phyloP scores from a whole-genome alignment of 1,284 basidiomycete genomes.

The Tilletia horrida region DNA sequence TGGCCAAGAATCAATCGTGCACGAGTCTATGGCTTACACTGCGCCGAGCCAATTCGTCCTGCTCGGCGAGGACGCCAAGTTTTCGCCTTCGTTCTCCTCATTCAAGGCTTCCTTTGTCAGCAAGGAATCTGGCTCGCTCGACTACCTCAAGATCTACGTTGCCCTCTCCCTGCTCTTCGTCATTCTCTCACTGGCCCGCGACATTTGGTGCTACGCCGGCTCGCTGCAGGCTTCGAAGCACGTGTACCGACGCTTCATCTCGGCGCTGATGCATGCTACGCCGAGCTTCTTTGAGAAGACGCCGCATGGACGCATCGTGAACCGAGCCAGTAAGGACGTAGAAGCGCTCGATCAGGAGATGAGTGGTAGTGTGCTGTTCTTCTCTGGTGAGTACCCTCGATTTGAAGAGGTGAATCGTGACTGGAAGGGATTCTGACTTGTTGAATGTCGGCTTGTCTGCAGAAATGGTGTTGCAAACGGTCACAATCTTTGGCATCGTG shows the following conservation, averaged over 20 bases:
- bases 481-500: constrained; percentile 44
- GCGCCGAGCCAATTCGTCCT: neutral
- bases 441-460: neutral
- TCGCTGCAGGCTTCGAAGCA: constrained; percentile 43
- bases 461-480: constrained; percentile 32
- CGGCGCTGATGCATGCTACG: constrained; percentile 77
- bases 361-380: constrained; percentile 29
- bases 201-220: constrained; percentile 39
- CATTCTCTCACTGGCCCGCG: constrained; percentile 37
- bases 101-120: constrained; percentile 29
- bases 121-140: constrained; percentile 30
- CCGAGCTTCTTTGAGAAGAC: constrained; percentile 53
- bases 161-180: constrained; percentile 41
- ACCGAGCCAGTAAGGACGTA: constrained; percentile 52
- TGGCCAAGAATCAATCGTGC: neutral
- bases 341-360: constrained; percentile 55
- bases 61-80: neutral
- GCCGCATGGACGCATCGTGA: constrained; percentile 53
- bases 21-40: neutral
- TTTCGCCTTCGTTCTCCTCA: constrained; percentile 25
- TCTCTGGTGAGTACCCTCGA: constrained; percentile 15
- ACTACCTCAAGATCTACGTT: constrained; percentile 47
- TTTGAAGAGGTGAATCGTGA: too few species aligned
- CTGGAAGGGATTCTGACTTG: too few species aligned
- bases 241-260: constrained; percentile 63